A percentile compares a stretch with the other conserved stretches of the same genome.
Conservation (phyloP, 805 yeast genomes). For the Ogataea paraovalis region DNA sequence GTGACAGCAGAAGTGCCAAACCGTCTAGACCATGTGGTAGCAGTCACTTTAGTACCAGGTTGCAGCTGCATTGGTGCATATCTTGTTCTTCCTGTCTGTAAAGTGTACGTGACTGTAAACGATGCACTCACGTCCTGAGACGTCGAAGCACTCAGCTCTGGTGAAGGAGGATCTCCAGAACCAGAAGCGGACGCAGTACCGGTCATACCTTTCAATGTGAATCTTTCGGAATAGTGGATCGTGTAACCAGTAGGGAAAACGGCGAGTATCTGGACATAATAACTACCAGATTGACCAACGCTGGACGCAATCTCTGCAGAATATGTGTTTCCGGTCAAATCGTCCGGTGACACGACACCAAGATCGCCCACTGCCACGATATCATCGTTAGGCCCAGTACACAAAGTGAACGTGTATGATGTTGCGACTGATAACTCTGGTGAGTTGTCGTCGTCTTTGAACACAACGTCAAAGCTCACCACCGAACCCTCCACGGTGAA, state of each 20-base stretch:
- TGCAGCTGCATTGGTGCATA: slow-evolving; percentile 93
- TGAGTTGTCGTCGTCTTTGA: slow-evolving; percentile 51
- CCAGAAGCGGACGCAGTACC: slow-evolving; percentile 57
- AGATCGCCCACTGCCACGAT: slow-evolving; percentile 39
- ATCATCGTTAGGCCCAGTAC: slow-evolving; percentile 60
- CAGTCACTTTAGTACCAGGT: slow-evolving; percentile 71
- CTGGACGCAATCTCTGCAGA: slow-evolving; percentile 40
- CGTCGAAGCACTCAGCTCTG: slow-evolving; percentile 35
- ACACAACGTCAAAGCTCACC: slow-evolving; percentile 39
- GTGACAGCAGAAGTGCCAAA: slow-evolving; percentile 68
- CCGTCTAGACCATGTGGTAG: slow-evolving; percentile 59
- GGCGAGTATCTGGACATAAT: slow-evolving; percentile 67
- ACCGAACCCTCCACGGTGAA: slow-evolving; percentile 38
- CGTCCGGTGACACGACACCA: slow-evolving; percentile 27
- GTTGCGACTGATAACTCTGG: slow-evolving; percentile 45
- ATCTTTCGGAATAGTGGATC: slow-evolving; percentile 65
- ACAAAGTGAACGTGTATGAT: slow-evolving; percentile 50
- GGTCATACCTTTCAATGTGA: slow-evolving; percentile 64
- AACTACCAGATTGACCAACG: slow-evolving; percentile 60
- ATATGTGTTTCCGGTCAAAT: slow-evolving; percentile 34
- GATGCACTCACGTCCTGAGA: slow-evolving; percentile 45
- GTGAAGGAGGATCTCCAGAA: slow-evolving; percentile 41
- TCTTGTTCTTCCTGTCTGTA: slow-evolving; percentile 73
- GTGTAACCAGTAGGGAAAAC: slow-evolving; percentile 39
- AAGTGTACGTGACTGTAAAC: slow-evolving; percentile 65